Conservation (phyloP, 768 basidiomycete species). For the Scleroderma bovista region DNA sequence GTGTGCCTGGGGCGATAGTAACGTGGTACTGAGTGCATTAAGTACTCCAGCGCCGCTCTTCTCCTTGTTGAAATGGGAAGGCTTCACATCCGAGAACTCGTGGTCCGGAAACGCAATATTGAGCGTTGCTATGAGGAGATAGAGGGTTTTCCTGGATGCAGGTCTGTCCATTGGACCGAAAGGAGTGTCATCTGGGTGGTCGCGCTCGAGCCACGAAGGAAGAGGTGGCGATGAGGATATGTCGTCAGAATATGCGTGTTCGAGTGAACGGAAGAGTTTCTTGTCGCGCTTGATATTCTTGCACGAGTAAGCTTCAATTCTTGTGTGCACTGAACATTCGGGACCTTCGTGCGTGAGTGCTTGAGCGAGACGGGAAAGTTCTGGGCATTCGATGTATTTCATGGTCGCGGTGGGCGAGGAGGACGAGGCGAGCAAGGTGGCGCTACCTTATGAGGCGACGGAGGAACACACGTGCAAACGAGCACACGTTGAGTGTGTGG, state of each 20-base stretch:
- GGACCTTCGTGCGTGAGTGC: slow-evolving; percentile 81
- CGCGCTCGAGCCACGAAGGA: slow-evolving; percentile 68
- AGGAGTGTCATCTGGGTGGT: slow-evolving; percentile 66
- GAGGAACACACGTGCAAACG: not conserved
- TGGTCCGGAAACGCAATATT: slow-evolving; percentile 98
- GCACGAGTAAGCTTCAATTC: slow-evolving; percentile 96
- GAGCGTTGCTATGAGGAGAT: slow-evolving; percentile 92
- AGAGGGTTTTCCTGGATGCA: slow-evolving; percentile 83
- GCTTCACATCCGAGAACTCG: slow-evolving; percentile 90
- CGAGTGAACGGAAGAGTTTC: slow-evolving; percentile 90
- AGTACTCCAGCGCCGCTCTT: slow-evolving; percentile 71
- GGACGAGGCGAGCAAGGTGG: not conserved
- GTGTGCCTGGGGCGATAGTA: slow-evolving; percentile 60
- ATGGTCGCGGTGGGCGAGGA: slow-evolving; percentile 33
- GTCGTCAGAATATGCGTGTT: slow-evolving; percentile 75
- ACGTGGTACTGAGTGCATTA: slow-evolving; percentile 78
- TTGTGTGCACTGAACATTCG: slow-evolving; percentile 84
- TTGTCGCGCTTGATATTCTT: slow-evolving; percentile 97
- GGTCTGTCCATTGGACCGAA: slow-evolving; percentile 90
- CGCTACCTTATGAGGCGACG: not conserved
- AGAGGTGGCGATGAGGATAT: slow-evolving; percentile 80
- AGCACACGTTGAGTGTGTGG: no score
- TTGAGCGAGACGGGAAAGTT: slow-evolving; percentile 69
- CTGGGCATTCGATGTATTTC: slow-evolving; percentile 89
- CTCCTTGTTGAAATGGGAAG: slow-evolving; percentile 85